phyloP scores from a whole-genome alignment of 345 rosid genomes.

The Eucalyptus polyanthemos region DNA sequence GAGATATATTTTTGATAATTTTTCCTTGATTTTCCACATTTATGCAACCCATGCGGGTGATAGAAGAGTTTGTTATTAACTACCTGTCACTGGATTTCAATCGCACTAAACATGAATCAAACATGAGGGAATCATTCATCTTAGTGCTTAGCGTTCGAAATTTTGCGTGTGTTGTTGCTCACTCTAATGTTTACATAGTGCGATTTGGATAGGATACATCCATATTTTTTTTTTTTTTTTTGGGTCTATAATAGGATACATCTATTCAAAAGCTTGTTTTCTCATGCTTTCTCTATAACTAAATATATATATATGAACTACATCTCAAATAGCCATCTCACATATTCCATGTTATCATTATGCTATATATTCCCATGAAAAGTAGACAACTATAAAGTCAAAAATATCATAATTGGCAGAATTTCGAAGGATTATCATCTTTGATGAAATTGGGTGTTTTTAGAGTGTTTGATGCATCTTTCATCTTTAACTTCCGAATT shows the following conservation, averaged over 20 bases:
- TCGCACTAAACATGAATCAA: background rate
- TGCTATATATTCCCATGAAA: background rate
- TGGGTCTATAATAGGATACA: too few relatives aligned
- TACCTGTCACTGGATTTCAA: background rate
- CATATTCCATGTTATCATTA: rapidly evolving
- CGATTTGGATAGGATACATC: background rate
- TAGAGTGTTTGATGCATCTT: background rate
- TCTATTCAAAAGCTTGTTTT: background rate
- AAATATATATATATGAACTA: too few relatives aligned
- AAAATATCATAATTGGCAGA: background rate
- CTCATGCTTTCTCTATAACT: too few relatives aligned
- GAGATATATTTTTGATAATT: too few relatives aligned
- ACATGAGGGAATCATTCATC: background rate
- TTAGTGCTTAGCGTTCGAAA: too few relatives aligned
- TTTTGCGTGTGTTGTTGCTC: too few relatives aligned
- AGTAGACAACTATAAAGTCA: background rate
- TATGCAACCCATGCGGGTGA: background rate
- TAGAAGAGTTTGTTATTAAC: background rate
- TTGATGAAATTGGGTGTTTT: background rate
- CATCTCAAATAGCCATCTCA: background rate
- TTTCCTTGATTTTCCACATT: background rate
- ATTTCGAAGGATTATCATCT: background rate
- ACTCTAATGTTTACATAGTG: background rate
- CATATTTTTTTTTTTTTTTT: too few relatives aligned
- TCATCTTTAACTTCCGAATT: background rate